phyloP scores from a whole-genome alignment of 805 yeast genomes.

The Yamadazyma akitaensis region DNA sequence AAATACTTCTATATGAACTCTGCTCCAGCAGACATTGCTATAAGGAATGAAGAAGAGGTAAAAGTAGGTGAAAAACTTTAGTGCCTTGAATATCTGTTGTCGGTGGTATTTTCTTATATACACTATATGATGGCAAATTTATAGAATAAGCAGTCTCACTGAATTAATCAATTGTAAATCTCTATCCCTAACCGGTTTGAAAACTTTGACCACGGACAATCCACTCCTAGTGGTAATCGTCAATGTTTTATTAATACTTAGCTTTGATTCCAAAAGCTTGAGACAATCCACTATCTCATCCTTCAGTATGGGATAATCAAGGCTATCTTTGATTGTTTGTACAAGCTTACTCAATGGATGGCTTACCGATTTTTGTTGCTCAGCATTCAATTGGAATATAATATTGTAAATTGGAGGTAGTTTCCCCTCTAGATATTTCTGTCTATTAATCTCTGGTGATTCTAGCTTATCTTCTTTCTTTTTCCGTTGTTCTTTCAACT shows the following conservation, averaged over 20 bases:
- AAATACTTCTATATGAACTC: conserved; percentile 86
- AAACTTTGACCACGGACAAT: conserved; percentile 25
- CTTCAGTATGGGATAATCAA: conserved; percentile 25
- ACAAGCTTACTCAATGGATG: conserved; percentile 25
- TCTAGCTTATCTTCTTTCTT: conserved; percentile 14
- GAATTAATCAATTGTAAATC: conserved; percentile 23
- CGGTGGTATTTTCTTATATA: neutral
- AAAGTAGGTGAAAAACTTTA: neutral
- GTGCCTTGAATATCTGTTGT: neutral
- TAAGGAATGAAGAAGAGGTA: conserved; percentile 24
- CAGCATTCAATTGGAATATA: conserved; percentile 24
- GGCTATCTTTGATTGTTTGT: conserved; percentile 31
- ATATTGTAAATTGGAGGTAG: conserved; percentile 31
- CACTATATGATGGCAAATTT: neutral
- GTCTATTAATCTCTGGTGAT: conserved; percentile 21
- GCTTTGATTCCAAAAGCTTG: conserved; percentile 15
- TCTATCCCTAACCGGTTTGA: conserved; percentile 22
- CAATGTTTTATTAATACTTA: conserved; percentile 12
- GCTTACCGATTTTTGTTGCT: conserved; percentile 5
- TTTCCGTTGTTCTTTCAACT: conserved; percentile 29
- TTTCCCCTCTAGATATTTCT: conserved; percentile 25
- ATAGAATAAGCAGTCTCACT: neutral
- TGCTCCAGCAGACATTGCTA: conserved; percentile 88
- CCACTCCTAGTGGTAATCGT: conserved; percentile 21
- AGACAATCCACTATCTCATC: conserved; percentile 30